A percentile compares a stretch with the other conserved stretches of the same genome.
Evolutionary conservation across 306 rosid species (phyloP).

Genomic region (Senna tora): DNA sequence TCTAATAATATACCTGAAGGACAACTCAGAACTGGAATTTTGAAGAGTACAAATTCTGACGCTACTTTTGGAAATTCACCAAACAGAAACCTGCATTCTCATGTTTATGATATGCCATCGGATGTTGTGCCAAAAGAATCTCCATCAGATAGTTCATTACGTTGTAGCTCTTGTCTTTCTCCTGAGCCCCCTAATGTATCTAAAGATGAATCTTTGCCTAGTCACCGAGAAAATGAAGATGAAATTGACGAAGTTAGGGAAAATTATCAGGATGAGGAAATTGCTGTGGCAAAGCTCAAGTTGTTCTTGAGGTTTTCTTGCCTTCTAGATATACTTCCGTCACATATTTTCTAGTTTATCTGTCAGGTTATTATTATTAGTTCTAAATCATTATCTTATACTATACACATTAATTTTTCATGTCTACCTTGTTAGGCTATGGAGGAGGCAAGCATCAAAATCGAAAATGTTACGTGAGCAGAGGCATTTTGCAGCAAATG

Average conservation of each 20-base stretch:
- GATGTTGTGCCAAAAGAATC: constrained; percentile 53
- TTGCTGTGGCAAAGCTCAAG: constrained; percentile 76
- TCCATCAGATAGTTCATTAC: constrained; percentile 45
- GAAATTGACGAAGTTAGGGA: constrained; percentile 42
- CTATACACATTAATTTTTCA: constrained; percentile 26
- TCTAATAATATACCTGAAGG: constrained; percentile 42
- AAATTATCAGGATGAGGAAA: constrained; percentile 59
- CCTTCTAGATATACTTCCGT: constrained; percentile 21
- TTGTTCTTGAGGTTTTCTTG: constrained; percentile 70
- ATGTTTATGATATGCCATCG: constrained; percentile 42
- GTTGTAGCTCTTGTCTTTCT: constrained; percentile 35
- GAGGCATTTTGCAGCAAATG: constrained; percentile 72
- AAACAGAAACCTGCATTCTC: constrained; percentile 42
- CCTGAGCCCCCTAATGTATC: constrained; percentile 42
- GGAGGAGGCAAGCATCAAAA: constrained; percentile 76
- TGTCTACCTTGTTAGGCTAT: constrained; percentile 60
- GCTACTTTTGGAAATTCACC: constrained; percentile 42
- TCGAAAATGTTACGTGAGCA: constrained; percentile 66
- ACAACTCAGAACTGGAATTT: constrained; percentile 43
- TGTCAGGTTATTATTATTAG: neutral
- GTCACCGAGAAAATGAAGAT: constrained; percentile 49
- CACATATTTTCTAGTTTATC: no score
- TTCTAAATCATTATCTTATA: constrained; percentile 26
- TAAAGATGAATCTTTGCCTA: constrained; percentile 48
- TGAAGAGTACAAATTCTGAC: constrained; percentile 45